Evolutionary conservation across 345 rosid genomes (phyloP), one percentile per base, ranked within the genome.

Genomic region (Eutrema japonicum): DNA sequence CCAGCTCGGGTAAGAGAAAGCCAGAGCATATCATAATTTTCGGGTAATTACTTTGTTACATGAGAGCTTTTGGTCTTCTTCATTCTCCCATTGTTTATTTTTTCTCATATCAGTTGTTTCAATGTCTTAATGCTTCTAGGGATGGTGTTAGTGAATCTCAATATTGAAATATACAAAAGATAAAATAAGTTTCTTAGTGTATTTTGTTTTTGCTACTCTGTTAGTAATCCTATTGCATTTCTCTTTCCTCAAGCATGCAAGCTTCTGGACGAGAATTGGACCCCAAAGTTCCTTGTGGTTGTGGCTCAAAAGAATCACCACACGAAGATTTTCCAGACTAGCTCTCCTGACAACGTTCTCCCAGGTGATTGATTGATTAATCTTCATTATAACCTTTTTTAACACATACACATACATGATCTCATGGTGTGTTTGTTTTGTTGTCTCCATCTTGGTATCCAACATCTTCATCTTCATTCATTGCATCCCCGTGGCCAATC

Each of bases 141-240:
- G 99, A 94, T 80, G 97, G 97, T 64, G 92, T 94, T 32, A 86
- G 97, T 8, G 96, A 94, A 66, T 88, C 97, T 13, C 99, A 94
- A 37, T 94, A 41, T 36, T 71, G 10, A 59, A 47, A 49, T 40
- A 40, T 18, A 16, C 70, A 26, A 33, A 48, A 45, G 46, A 9
- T 1, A 1, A 32, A 16, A 37, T 22, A 46, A 47, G 36, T 52
- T 32, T 68, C 32, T 10, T 36, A 14, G 11, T 32, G 40, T 14
- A 32, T 1, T 41, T 0, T 51, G 53, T 65, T 41, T 57, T 38
- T 54, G 14, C 18, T 32, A 18, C 22, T 18, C 22, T 18, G 22
- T 18, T 18, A 18, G 22, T 18, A 18, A 18, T 18, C 22, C 22
- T 8, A 51, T 69, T 52, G 16, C 64, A 32, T 40, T 33, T 75